Evolutionary conservation across 768 basidiomycete genomes (phyloP), one percentile per base, ranked within the genome.

Genomic region (Termitomyces sp.): DNA sequence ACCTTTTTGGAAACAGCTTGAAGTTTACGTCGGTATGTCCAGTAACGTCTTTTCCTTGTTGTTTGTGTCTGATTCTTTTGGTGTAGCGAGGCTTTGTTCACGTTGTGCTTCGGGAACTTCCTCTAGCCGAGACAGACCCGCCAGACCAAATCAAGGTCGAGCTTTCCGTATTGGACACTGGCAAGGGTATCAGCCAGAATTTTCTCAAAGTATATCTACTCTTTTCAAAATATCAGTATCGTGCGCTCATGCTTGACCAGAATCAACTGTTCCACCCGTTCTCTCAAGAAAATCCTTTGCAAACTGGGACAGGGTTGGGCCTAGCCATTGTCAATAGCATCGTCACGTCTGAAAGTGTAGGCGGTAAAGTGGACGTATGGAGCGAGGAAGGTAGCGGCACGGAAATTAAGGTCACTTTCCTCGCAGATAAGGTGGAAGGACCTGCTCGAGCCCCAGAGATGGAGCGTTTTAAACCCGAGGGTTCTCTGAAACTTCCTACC

Each of bases 201-300:
- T 98, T 98, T 70, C 73, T 96, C 56, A 91, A 93, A 82, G 91
- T 88, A 56, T 45, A 63, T 60, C 20, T 10, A 22, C 16, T 15
- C 7, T 1, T 18, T 12, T 31, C 13, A 40, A 32, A 27, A 42
- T 2, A 38, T 58, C 45, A 36, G 52, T 38, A 20, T 49, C 3
- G n/a, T 43, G 39, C 29, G 23, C 51, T 54, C 29, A 44, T 48
- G 25, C 38, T 42, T 49, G 39, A 45, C 11, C 60, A 90, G 89
- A 94, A 97, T 62, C 91, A 95, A 72, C 76, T 98, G 5, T 98
- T 97, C 74, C 95, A 96, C 62, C 95, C 95, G 0, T 98, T 98
- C 72, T 94, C 94, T 0, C 95, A 98, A 73, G 95, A 97, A 70
- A 95, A 96, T 61, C 94, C 94, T 0, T 68, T 96, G 5, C 93